Evolutionary conservation across 75 land plant species (phyloP).

Genomic region (Pinus tabuliformis): DNA sequence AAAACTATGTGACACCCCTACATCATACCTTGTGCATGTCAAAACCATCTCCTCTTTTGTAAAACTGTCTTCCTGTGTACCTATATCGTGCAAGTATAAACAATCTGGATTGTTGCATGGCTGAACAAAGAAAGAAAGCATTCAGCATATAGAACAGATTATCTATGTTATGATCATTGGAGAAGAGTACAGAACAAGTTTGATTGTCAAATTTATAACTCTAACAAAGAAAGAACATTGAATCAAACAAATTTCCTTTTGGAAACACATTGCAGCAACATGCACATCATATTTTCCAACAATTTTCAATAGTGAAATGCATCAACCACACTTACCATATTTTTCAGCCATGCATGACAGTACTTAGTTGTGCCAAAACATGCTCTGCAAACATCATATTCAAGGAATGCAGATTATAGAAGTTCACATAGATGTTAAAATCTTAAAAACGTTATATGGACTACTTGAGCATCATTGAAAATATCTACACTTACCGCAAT

Average conservation of each 20-base stretch:
- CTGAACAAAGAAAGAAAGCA: conserved; percentile 26
- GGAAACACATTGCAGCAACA: background rate
- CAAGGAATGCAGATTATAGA: background rate
- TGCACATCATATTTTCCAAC: background rate
- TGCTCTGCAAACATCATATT: conserved; percentile 51
- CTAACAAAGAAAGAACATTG: no score
- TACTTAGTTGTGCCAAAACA: conserved; percentile 93
- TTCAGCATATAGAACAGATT: background rate
- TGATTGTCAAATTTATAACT: no score
- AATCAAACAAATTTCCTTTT: no score
- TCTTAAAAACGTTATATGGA: background rate
- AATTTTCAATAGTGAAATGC: background rate
- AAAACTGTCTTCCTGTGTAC: conserved; percentile 82
- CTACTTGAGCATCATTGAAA: background rate
- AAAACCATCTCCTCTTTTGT: conserved; percentile 85
- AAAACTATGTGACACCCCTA: background rate
- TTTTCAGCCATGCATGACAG: conserved; percentile 89
- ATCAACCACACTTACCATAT: conserved; percentile 45
- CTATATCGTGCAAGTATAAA: conserved; percentile 84
- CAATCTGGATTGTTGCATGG: conserved; percentile 93
- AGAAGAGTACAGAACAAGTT: no score
- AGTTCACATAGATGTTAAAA: background rate
- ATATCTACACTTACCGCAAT: conserved; percentile 40
- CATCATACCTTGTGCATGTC: conserved; percentile 63
- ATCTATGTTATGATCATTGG: no score